A percentile compares a stretch with the other conserved stretches of the same genome.
Conservation (phyloP, 208 protist genomes). For the Crithidia sp. region DNA sequence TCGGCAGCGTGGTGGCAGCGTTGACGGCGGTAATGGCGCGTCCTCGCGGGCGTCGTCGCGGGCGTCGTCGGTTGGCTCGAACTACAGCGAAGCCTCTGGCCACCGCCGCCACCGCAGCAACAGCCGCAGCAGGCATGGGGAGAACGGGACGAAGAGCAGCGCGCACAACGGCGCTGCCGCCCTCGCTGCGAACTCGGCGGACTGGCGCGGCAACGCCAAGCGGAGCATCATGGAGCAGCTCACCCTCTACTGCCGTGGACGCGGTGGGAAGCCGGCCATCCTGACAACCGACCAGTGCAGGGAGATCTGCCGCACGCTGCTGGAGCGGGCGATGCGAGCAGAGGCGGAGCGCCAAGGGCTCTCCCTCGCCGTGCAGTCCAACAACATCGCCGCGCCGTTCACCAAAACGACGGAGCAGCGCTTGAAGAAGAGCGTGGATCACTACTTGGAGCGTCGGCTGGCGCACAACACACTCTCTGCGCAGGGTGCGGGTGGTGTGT, state of each 20-base stretch:
- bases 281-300: constrained; percentile 61
- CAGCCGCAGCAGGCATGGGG: background rate
- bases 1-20: constrained; percentile 12
- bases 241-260: constrained; percentile 68
- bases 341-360: constrained; percentile 60
- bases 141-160: background rate
- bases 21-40: constrained; percentile 14
- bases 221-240: constrained; percentile 81
- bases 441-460: constrained; percentile 76
- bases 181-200: constrained; percentile 6
- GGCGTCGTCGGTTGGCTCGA: constrained; percentile 47
- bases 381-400: constrained; percentile 46
- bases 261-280: constrained; percentile 56
- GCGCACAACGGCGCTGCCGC: background rate
- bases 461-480: constrained; percentile 7
- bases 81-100: constrained; percentile 26
- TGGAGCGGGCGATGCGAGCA: constrained; percentile 71
- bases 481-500: background rate
- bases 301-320: constrained; percentile 56
- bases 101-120: constrained; percentile 33
- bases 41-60: constrained; percentile 26
- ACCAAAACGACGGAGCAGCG: constrained; percentile 56
- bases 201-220: constrained; percentile 80
- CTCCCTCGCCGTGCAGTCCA: constrained; percentile 68
- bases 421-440: constrained; percentile 79